These are phyloP conservation scores for Mortierella sp. DNA, from an alignment of 371 early-diverging fungal genomes.

Conservation along the genomic window DNA sequence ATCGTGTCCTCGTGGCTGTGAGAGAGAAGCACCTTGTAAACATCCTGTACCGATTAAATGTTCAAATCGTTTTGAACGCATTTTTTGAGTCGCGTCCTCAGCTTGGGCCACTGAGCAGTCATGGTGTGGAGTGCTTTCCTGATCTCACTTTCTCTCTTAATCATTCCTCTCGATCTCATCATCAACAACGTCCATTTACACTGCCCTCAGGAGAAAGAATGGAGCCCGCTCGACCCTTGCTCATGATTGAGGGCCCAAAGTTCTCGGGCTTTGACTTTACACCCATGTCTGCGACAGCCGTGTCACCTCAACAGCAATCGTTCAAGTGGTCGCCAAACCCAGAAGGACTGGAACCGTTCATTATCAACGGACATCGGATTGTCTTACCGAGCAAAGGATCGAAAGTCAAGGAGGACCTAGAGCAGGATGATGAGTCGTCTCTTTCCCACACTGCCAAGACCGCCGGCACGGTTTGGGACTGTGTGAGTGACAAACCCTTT, in stretches of 20 bases:
- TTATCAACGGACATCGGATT: slow-evolving; percentile 33
- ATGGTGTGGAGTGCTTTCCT: too few relatives aligned
- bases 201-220: neutral
- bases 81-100: too few relatives aligned
- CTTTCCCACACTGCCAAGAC: slow-evolving; percentile 48
- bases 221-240: slow-evolving; percentile 12
- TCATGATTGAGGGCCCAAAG: slow-evolving; percentile 53
- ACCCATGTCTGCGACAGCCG: neutral
- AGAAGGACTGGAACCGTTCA: slow-evolving; percentile 10
- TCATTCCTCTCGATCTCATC: neutral
- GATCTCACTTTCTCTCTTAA: too few relatives aligned
- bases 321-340: neutral
- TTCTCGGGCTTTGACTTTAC: slow-evolving; percentile 44
- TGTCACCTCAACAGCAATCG: neutral
- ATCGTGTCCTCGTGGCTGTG: too few relatives aligned
- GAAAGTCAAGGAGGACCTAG: neutral
- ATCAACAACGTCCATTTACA: neutral
- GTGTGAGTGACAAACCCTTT: slow-evolving; percentile 18
- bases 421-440: neutral
- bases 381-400: slow-evolving; percentile 18
- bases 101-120: too few relatives aligned
- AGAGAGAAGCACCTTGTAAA: too few relatives aligned
- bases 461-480: slow-evolving; percentile 48
- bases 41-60: too few relatives aligned
- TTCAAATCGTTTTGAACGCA: too few relatives aligned